phyloP scores from a whole-genome alignment of 2,329 filamentous ascomycete species.

The Ceratocystis diversiconidia region DNA sequence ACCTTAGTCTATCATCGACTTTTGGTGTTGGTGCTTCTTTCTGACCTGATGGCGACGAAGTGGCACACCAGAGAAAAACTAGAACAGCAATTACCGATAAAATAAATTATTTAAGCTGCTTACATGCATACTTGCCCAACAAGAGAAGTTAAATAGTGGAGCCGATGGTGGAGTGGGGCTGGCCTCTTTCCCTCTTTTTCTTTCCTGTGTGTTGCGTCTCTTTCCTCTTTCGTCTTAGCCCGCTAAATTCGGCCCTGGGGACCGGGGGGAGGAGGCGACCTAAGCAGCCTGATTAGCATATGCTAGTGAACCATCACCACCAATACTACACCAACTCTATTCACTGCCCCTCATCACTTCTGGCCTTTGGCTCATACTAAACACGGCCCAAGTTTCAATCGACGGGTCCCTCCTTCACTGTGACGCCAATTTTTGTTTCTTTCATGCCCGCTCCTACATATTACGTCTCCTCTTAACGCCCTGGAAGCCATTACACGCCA shows the following conservation, averaged over 20 bases:
- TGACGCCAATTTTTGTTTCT: slow-evolving; percentile 1
- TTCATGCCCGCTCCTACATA: not conserved
- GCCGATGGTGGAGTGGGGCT: not conserved
- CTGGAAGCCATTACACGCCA: too few species aligned
- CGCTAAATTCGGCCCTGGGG: not conserved
- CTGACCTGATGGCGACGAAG: too few species aligned
- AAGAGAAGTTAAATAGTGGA: not conserved
- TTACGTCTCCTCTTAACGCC: too few species aligned
- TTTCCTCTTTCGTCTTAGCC: not conserved
- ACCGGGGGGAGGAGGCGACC: not conserved
- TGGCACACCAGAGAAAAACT: too few species aligned
- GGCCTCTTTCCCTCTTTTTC: not conserved
- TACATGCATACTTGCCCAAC: not conserved
- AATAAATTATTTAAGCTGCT: not conserved
- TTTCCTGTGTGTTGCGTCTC: not conserved
- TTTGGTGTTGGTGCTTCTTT: too few species aligned
- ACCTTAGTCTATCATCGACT: too few species aligned
- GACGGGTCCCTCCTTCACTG: not conserved
- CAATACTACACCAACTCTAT: not conserved
- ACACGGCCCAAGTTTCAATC: not conserved
- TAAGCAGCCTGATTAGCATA: not conserved
- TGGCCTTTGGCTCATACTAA: not conserved
- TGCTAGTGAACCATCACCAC: not conserved
- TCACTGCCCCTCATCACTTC: not conserved
- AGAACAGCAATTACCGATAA: not conserved